These are phyloP conservation scores for Symbiodinium pilosum DNA, from an alignment of 73 alveolate species.

Conservation along the genomic window DNA sequence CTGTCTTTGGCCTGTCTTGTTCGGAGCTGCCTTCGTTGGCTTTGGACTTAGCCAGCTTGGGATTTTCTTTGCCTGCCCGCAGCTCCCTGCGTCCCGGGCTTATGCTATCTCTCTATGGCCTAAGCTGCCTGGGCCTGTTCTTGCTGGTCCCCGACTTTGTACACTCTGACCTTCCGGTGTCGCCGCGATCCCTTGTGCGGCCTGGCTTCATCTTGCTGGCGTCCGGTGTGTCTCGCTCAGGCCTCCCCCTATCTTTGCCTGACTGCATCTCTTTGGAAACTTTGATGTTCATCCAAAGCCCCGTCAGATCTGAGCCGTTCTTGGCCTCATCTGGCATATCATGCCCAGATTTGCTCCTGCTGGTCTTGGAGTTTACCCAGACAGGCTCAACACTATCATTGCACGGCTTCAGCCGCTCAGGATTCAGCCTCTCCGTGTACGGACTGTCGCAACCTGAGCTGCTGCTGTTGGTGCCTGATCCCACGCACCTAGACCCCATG, in stretches of 20 bases:
- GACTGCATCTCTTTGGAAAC: background rate
- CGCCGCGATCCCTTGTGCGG: background rate
- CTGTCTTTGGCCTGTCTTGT: slow-evolving; percentile 57
- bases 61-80: background rate
- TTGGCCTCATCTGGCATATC: background rate
- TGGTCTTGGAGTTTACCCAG: background rate
- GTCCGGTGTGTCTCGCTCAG: slow-evolving; percentile 33
- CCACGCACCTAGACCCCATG: background rate
- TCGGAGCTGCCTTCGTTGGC: background rate
- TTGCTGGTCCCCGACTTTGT: background rate
- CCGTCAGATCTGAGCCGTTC: background rate
- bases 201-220: background rate
- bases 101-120: background rate
- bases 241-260: background rate
- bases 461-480: slow-evolving; percentile 18
- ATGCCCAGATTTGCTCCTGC: background rate
- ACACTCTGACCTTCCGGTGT: background rate
- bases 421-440: background rate
- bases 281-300: background rate
- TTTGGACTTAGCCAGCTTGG: slow-evolving; percentile 1
- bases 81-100: background rate
- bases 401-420: slow-evolving; percentile 11
- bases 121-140: background rate
- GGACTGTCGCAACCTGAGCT: slow-evolving; percentile 34
- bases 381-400: background rate